Conservation (phyloP, 2,329 filamentous ascomycete species). For the Penicillium rolfsii region DNA sequence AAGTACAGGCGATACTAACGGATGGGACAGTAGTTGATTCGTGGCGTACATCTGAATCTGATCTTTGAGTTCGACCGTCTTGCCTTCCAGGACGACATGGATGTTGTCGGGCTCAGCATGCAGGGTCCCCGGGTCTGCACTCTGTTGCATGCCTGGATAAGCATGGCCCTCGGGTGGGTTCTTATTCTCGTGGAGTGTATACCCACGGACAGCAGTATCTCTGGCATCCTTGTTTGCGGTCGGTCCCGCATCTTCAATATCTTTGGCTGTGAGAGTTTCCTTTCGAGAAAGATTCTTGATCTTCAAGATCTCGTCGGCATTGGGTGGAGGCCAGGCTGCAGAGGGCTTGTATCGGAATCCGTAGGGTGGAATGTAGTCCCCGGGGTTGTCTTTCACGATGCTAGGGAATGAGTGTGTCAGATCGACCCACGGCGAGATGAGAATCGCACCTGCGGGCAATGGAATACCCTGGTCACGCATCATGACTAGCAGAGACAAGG, state of each 20-base stretch:
- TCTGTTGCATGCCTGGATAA: conserved; percentile 31
- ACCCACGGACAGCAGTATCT: conserved; percentile 39
- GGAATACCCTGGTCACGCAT: conserved; percentile 82
- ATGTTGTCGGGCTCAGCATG: conserved; percentile 49
- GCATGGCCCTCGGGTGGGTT: conserved; percentile 17
- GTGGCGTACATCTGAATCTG: conserved; percentile 89
- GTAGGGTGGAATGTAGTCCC: conserved; percentile 85
- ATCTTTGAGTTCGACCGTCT: conserved; percentile 75
- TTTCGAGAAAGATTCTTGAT: conserved; percentile 55
- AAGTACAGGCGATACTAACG: conserved; percentile 84
- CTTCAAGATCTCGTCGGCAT: conserved; percentile 68
- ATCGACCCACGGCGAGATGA: conserved; percentile 96
- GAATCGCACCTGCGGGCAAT: conserved; percentile 82
- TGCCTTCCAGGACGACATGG: conserved; percentile 71
- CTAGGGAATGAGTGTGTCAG: conserved; percentile 95
- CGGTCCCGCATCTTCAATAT: conserved; percentile 26
- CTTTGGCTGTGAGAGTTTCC: conserved; percentile 35
- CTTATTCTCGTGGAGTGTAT: conserved; percentile 30
- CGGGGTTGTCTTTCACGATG: conserved; percentile 68
- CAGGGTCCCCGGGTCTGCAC: conserved; percentile 21
- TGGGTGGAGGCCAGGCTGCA: conserved; percentile 88
- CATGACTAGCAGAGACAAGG: conserved; percentile 75
- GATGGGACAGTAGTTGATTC: conserved; percentile 83
- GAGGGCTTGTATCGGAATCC: conserved; percentile 93
- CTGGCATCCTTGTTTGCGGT: conserved; percentile 28